Evolutionary conservation across 306 rosid species (phyloP), one percentile per base, ranked within the genome.

Genomic region (Citrullus amarus): DNA sequence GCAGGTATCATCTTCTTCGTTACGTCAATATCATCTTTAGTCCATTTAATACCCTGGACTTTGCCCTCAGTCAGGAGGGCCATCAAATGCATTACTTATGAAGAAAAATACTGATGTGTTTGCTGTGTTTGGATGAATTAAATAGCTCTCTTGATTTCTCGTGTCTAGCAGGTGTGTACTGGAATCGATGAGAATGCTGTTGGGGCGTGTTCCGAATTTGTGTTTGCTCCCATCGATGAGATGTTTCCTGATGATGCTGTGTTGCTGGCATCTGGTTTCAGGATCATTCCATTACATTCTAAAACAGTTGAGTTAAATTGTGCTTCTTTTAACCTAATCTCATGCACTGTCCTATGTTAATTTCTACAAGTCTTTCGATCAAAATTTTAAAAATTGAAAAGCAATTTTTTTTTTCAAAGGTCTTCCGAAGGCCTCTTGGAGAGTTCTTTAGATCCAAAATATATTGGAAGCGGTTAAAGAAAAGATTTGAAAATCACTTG

Each of bases 241-340:
- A 90, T 90, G 96, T 93, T 93, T 77, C 97, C 96, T 0, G 96
- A 93, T 41, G 93, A 91, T 86, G 93, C 97, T 70, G 91, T 91
- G 7, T 77, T 96, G 82, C 83, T 96, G 46, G 98, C 99, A 13
- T 96, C 99, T 60, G 99, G 99, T 76, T 96, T 96, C 80, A 97
- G 98, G 62, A 88, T 96, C 80, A 90, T 96, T 46, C 96, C 98
- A 0, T 82, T 96, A 84, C 98, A 92, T 79, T 84, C 99, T 58
- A 88, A 89, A 96, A 73, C 98, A 92, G 99, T 95, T 89, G 86
- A 88, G 98, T 91, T 57, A 48, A 25, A 34, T 75, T 30, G 79
- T 80, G 50, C 77, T 80, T 57, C 55, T 22, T 41, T 18, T 39
- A 20, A 58, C 28, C 60, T 72, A 68, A 67, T 34, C 3, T 8